Base-by-base conservation (phyloP, 2,329 filamentous ascomycete genomes). In the Clathrospora elynae region DNA sequence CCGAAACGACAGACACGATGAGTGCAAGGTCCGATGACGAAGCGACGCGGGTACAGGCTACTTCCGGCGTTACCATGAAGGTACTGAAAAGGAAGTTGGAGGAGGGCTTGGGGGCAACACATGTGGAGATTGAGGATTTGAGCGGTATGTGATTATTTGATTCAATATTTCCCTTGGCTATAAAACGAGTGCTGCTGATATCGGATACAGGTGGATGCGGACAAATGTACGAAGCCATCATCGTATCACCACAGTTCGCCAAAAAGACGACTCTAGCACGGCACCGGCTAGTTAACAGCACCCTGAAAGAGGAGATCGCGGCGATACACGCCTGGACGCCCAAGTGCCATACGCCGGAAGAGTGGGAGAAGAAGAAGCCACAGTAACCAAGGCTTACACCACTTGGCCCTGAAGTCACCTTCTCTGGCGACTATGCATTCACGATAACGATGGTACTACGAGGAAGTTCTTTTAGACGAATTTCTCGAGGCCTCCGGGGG, bases 241-340 rank as follows among this genome's bases (percentile, higher is more conserved):
- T 88, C 37, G 84, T 88, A 3, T 77, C 75, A 22, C 70, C 73
- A 14, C 69, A 75, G 31, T 78, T 78, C 52, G 66, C 67, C 17
- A 76, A 76, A 63, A 78, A 79, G 77, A 81, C 66, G 56, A 88
- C 88, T 37, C 82, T 96, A 44, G 90, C 90, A 67, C 82, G 91
- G 43, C 89, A 96, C 72, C 84, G 91, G 29, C 79, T 95, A 51
- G 90, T 95, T 59, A 96, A 96, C 72, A 80, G 80, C 11, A 84
- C 84, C 4, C 77, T 96, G 59, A 92, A 90, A 75, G 81, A 85
- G 32, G 90, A 96, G 74, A 95, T 96, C 68, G 88, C 88, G 11
- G 82, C 81, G 53, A 95, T 96, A 59, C 91, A 96, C 75, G 91
- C 91, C 25, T 96, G 91, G 91, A 95, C 89, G 42, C 89, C 90